These are phyloP conservation scores for Coemansia furcata DNA, from an alignment of 192 early-diverging fungal genomes.

Conservation along the genomic window DNA sequence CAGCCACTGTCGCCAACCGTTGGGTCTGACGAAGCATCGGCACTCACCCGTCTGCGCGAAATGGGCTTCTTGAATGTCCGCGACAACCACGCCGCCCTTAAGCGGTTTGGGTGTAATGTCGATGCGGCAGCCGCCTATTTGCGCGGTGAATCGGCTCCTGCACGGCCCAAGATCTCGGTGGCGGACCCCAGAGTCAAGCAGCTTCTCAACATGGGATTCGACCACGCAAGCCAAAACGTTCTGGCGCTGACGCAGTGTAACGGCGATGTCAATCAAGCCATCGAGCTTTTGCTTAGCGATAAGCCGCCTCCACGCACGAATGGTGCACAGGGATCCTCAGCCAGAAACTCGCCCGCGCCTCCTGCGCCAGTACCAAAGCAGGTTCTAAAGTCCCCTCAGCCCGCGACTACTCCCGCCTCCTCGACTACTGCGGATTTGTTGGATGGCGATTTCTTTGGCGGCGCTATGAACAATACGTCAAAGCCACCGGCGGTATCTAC, in stretches of 20 bases:
- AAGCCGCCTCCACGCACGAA: slow-evolving; percentile 34
- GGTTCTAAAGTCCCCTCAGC: background rate
- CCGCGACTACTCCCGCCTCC: background rate
- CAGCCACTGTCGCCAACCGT: slow-evolving; percentile 15
- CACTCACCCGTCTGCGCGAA: slow-evolving; percentile 54
- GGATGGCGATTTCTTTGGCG: slow-evolving; percentile 31
- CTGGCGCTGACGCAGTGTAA: slow-evolving; percentile 67
- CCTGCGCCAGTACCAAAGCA: slow-evolving; percentile 12
- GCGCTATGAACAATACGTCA: background rate
- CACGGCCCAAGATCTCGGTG: slow-evolving; percentile 11
- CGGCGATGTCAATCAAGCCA: slow-evolving; percentile 76
- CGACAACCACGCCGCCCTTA: slow-evolving; percentile 65
- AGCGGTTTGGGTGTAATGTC: slow-evolving; percentile 68
- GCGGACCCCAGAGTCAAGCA: slow-evolving; percentile 59
- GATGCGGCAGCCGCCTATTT: slow-evolving; percentile 71
- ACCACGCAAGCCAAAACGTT: slow-evolving; percentile 62
- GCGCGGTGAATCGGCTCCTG: slow-evolving; percentile 50
- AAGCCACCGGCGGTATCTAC: slow-evolving; percentile 4
- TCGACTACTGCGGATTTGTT: slow-evolving; percentile 16
- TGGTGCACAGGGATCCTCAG: background rate
- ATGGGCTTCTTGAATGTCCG: slow-evolving; percentile 86
- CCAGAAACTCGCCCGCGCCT: slow-evolving; percentile 6
- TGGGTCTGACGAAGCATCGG: slow-evolving; percentile 26
- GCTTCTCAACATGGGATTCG: slow-evolving; percentile 74
- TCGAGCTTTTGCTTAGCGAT: slow-evolving; percentile 53